phyloP scores from a whole-genome alignment of 345 rosid species.

The Hypericum androsaemum region DNA sequence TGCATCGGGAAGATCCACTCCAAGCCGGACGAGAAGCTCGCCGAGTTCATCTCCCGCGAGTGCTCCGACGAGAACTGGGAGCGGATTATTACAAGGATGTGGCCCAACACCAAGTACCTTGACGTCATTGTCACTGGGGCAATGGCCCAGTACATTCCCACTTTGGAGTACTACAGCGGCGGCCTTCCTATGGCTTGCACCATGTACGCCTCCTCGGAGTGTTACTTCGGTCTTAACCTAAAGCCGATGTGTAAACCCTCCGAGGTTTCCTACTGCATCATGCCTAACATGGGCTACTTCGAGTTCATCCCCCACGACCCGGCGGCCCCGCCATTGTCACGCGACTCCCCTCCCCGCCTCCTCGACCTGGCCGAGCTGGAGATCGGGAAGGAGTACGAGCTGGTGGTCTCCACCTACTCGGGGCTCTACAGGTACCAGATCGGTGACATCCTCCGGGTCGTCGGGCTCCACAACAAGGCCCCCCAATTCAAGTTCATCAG shows the following conservation, averaged over 20 bases:
- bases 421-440: constrained; percentile 82
- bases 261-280: constrained; percentile 77
- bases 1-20: constrained; percentile 29
- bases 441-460: constrained; percentile 86
- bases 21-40: constrained; percentile 51
- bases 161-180: constrained; percentile 77
- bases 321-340: constrained; percentile 13
- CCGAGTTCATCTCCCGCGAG: constrained; percentile 35
- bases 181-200: constrained; percentile 86
- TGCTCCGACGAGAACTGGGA: constrained; percentile 64
- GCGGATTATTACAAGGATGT: constrained; percentile 55
- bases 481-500: constrained; percentile 83
- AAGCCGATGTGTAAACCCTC: constrained; percentile 82
- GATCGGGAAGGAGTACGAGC: constrained; percentile 81
- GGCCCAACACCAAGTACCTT: constrained; percentile 85
- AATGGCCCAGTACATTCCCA: constrained; percentile 94
- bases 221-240: constrained; percentile 83
- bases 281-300: constrained; percentile 96
- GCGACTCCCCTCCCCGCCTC: constrained; percentile 31
- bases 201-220: constrained; percentile 94
- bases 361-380: constrained; percentile 72
- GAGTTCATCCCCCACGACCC: constrained; percentile 72
- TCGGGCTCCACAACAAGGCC: constrained; percentile 80
- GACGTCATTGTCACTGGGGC: constrained; percentile 96
- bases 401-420: constrained; percentile 78